Conservation (phyloP, 2,329 filamentous ascomycete genomes). For the Aspergillus pseudoglaucus region DNA sequence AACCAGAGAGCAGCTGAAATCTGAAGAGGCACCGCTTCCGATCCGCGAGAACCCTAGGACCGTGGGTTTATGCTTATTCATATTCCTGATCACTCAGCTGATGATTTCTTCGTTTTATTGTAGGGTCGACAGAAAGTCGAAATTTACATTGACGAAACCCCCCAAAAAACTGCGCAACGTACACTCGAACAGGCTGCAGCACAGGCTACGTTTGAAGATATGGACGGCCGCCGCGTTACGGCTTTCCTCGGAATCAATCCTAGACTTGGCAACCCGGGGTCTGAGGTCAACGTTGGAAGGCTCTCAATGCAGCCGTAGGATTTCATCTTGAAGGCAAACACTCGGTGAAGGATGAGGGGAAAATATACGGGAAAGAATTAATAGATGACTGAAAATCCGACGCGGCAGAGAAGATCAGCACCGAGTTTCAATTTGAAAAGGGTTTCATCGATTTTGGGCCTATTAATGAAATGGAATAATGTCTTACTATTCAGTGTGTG, state of each 20-base stretch:
- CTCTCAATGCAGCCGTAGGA: neutral
- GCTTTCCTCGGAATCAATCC: neutral
- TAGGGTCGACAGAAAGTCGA: neutral
- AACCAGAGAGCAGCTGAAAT: neutral
- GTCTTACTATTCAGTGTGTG: neutral
- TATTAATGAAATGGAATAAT: neutral
- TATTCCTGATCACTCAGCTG: neutral
- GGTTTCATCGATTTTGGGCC: neutral
- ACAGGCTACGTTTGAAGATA: neutral
- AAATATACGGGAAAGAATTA: neutral
- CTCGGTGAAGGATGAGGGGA: neutral
- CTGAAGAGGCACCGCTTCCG: neutral
- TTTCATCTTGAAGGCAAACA: neutral
- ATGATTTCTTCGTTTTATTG: neutral
- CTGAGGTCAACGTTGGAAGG: neutral
- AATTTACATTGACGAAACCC: neutral
- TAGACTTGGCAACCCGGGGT: neutral
- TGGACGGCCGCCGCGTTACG: neutral
- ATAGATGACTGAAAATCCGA: neutral
- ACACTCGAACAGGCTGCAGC: neutral
- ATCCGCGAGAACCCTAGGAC: neutral
- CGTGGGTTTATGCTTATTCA: neutral
- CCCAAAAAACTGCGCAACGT: neutral
- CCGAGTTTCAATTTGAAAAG: neutral
- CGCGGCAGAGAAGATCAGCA: neutral